phyloP scores from a whole-genome alignment of 1,139 yeast genomes.

The Suhomyces ambrosiae region DNA sequence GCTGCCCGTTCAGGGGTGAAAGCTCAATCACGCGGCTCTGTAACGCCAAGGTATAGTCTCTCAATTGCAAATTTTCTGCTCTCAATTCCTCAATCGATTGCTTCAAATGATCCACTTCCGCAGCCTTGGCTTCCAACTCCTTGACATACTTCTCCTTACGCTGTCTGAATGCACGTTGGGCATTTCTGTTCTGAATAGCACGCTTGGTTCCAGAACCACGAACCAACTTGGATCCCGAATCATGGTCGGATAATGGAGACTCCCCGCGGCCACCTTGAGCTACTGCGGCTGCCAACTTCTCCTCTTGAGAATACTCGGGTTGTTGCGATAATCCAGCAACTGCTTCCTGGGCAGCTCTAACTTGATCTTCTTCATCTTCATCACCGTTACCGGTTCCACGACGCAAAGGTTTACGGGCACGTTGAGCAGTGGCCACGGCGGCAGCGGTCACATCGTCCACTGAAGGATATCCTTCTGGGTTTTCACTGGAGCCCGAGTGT shows the following conservation, averaged over 20 bases:
- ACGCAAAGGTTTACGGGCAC: conserved; percentile 12
- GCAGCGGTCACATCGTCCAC: conserved; percentile 38
- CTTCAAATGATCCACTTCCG: conserved; percentile 59
- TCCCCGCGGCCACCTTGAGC: conserved; percentile 7
- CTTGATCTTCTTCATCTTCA: conserved; percentile 13
- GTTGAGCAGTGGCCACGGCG: conserved; percentile 31
- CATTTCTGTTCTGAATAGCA: conserved; percentile 86
- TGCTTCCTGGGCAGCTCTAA: conserved; percentile 17
- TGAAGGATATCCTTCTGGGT: conserved; percentile 23
- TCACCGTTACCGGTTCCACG: conserved; percentile 13
- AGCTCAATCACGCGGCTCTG: conserved; percentile 66
- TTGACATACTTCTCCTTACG: conserved; percentile 77
- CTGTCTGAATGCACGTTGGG: conserved; percentile 85
- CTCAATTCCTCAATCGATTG: conserved; percentile 64
- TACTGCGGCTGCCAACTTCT: conserved; percentile 13
- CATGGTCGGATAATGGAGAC: conserved; percentile 2
- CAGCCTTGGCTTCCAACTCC: conserved; percentile 72
- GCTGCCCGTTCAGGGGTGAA: conserved; percentile 10
- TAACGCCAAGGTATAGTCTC: conserved; percentile 71
- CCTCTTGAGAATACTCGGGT: conserved; percentile 11
- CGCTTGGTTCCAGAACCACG: conserved; percentile 54
- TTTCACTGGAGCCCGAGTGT: conserved; percentile 22
- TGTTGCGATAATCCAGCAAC: conserved; percentile 15
- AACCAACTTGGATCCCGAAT: conserved; percentile 11
- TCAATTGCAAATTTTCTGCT: conserved; percentile 68